Evolutionary conservation across 768 basidiomycete genomes (phyloP).

Genomic region (Boletellus ananiceps): DNA sequence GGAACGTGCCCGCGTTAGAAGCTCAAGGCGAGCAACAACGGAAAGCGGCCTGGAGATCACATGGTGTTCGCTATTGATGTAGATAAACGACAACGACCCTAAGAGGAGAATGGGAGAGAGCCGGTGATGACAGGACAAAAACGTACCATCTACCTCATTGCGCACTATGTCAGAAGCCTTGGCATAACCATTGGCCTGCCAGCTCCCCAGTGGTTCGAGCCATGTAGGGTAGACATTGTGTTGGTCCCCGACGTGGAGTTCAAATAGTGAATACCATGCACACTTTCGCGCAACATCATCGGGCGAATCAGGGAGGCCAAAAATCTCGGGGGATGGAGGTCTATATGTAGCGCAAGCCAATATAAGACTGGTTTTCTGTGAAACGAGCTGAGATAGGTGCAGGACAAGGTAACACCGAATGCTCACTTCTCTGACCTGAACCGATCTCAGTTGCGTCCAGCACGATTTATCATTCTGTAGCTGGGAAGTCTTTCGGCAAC

Average conservation of each 20-base stretch:
- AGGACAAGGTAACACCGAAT: not conserved
- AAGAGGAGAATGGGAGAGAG: slow-evolving; percentile 11
- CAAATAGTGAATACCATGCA: slow-evolving; percentile 22
- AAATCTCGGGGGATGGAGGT: slow-evolving; percentile 16
- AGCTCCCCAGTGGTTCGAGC: slow-evolving; percentile 50
- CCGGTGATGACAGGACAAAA: not conserved
- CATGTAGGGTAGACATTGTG: slow-evolving; percentile 15
- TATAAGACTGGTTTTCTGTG: slow-evolving; percentile 31
- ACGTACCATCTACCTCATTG: slow-evolving; percentile 45
- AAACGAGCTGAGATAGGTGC: not conserved
- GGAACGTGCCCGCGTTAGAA: slow-evolving; percentile 11
- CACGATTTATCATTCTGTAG: slow-evolving; percentile 9
- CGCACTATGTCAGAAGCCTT: slow-evolving; percentile 42
- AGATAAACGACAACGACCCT: slow-evolving; percentile 30
- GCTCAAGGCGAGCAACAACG: slow-evolving; percentile 25
- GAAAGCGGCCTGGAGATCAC: slow-evolving; percentile 42
- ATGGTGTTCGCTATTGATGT: slow-evolving; percentile 40
- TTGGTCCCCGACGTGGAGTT: slow-evolving; percentile 23
- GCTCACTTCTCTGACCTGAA: slow-evolving; percentile 21
- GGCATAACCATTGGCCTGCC: slow-evolving; percentile 48
- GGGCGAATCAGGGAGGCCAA: slow-evolving; percentile 18
- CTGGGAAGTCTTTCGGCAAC: slow-evolving; percentile 9
- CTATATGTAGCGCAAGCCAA: slow-evolving; percentile 42
- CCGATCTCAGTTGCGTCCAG: slow-evolving; percentile 21
- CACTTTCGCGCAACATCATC: slow-evolving; percentile 2